Conservation (phyloP, 208 protist species). For the Crithidia bombi region DNA sequence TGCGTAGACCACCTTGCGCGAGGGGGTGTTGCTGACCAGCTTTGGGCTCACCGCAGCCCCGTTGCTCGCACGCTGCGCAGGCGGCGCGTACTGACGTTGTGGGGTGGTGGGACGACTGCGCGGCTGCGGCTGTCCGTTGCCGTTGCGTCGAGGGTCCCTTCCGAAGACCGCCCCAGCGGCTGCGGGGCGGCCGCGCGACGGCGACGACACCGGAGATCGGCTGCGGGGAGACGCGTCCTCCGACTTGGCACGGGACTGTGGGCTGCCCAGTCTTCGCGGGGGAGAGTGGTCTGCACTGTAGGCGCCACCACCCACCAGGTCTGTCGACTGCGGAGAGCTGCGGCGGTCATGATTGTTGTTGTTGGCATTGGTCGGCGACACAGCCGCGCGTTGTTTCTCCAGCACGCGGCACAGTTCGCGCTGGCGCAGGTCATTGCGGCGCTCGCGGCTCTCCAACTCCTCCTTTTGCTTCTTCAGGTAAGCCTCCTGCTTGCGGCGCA, state of each 20-base stretch:
- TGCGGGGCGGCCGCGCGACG: conserved; percentile 3
- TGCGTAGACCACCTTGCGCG: conserved; percentile 28
- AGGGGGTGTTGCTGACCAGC: not conserved
- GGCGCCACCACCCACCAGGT: not conserved
- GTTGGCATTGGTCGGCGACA: conserved; percentile 26
- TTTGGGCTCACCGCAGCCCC: conserved; percentile 6
- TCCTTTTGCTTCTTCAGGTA: conserved; percentile 70
- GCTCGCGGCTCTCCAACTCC: conserved; percentile 55
- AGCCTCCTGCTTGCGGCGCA: conserved; percentile 88
- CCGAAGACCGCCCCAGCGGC: conserved; percentile 20
- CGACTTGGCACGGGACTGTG: conserved; percentile 17
- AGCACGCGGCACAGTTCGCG: conserved; percentile 71
- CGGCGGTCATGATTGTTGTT: conserved; percentile 27
- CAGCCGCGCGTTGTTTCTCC: conserved; percentile 54
- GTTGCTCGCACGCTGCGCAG: conserved; percentile 15
- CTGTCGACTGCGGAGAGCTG: conserved; percentile 11
- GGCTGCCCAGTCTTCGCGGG: conserved; percentile 13
- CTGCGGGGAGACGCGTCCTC: conserved; percentile 11
- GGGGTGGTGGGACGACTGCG: conserved; percentile 28
- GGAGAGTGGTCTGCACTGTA: conserved; percentile 1
- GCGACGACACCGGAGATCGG: conserved; percentile 20
- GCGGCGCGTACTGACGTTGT: conserved; percentile 8
- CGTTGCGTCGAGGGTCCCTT: conserved; percentile 28
- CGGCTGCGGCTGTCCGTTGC: not conserved
- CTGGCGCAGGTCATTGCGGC: conserved; percentile 60